phyloP scores from a whole-genome alignment of 257 asterid species.

The Nicotiana undulata region DNA sequence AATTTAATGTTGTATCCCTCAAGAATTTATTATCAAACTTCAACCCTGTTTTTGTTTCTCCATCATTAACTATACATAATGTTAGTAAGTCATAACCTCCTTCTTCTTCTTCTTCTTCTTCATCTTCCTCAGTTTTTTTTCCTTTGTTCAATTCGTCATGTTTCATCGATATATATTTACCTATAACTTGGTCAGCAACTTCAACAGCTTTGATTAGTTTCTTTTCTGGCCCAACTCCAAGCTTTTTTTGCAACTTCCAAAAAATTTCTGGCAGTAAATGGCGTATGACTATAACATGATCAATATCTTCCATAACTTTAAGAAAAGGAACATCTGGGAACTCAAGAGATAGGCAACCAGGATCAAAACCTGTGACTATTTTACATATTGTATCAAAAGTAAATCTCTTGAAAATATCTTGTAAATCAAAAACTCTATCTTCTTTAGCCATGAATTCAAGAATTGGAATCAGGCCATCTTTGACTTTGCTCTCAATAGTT shows the following conservation, averaged over 20 bases:
- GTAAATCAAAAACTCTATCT: background rate
- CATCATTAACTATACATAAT: background rate
- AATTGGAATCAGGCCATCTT: background rate
- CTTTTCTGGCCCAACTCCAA: background rate
- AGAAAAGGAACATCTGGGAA: background rate
- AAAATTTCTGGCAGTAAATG: background rate
- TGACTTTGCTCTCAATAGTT: background rate
- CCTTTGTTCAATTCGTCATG: background rate
- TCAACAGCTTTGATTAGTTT: background rate
- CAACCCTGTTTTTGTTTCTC: background rate
- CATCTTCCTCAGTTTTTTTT: background rate
- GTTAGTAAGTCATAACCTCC: background rate
- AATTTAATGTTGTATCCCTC: background rate
- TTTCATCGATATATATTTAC: background rate
- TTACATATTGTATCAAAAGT: background rate
- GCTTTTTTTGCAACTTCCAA: background rate
- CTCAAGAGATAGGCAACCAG: background rate
- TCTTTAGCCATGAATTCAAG: background rate
- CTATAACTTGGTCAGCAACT: background rate
- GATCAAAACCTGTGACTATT: background rate
- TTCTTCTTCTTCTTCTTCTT: background rate
- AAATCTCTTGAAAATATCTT: background rate
- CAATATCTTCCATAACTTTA: background rate
- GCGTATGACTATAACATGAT: background rate
- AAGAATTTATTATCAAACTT: background rate